Percentiles rank a stretch among this genome's conserved stretches.
These are phyloP conservation scores for Hypholoma sublateritium DNA, from an alignment of 768 basidiomycete genomes.

Conservation along the genomic window DNA sequence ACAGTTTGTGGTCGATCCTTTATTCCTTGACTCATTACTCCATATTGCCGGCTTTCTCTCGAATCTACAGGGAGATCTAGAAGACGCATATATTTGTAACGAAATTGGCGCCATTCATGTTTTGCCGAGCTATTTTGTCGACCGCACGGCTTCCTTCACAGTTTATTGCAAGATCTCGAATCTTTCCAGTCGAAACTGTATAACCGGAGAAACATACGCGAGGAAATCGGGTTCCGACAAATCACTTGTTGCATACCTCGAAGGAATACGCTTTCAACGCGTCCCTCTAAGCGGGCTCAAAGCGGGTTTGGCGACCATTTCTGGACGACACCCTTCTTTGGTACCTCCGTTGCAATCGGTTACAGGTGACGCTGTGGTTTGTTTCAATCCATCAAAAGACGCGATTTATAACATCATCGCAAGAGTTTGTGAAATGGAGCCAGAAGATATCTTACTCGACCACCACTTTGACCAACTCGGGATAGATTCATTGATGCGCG, in stretches of 20 bases:
- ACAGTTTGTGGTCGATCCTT: constrained; percentile 45
- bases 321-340: constrained; percentile 12
- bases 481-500: constrained; percentile 63
- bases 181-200: constrained; percentile 42
- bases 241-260: constrained; percentile 53
- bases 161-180: constrained; percentile 51
- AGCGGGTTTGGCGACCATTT: constrained; percentile 39
- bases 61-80: constrained; percentile 50
- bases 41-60: constrained; percentile 72
- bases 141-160: constrained; percentile 41
- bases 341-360: neutral
- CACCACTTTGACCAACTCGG: constrained; percentile 53
- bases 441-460: constrained; percentile 31
- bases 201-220: constrained; percentile 53
- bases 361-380: neutral
- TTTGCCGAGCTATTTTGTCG: constrained; percentile 38
- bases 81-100: constrained; percentile 65
- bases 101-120: constrained; percentile 49
- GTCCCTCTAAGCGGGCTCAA: constrained; percentile 51
- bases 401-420: constrained; percentile 39
- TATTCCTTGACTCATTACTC: constrained; percentile 67
- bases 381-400: constrained; percentile 10
- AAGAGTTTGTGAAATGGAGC: constrained; percentile 40
- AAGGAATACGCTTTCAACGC: constrained; percentile 59
- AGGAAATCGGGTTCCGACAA: constrained; percentile 34